A percentile compares a stretch with the other conserved stretches of the same genome.
Evolutionary conservation across 805 yeast genomes (phyloP).

Genomic region (Lachancea cidri): DNA sequence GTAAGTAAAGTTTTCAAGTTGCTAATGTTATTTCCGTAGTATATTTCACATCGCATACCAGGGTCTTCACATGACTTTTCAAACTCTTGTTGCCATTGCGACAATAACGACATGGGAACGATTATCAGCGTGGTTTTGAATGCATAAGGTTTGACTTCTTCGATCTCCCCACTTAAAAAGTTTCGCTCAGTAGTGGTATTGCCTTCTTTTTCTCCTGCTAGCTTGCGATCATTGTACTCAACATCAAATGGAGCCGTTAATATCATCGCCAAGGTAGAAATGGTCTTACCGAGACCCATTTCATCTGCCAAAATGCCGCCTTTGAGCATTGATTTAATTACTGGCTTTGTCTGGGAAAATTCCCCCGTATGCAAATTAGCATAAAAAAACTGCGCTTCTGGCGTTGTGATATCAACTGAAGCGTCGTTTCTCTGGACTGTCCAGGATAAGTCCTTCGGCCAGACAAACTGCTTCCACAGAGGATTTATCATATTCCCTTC

Average conservation of each 20-base stretch:
- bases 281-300: conserved; percentile 95
- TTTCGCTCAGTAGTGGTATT: not conserved
- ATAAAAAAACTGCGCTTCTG: conserved; percentile 45
- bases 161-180: conserved; percentile 1
- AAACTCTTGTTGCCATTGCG: conserved; percentile 89
- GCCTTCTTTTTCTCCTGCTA: conserved; percentile 1
- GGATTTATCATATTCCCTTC: conserved; percentile 68
- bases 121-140: conserved; percentile 68
- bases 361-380: conserved; percentile 80
- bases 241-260: conserved; percentile 57
- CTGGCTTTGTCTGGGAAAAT: conserved; percentile 62
- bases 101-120: conserved; percentile 85
- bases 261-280: conserved; percentile 71
- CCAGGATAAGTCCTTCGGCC: conserved; percentile 58
- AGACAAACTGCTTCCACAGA: conserved; percentile 70
- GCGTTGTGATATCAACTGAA: not conserved
- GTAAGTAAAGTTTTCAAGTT: conserved; percentile 47
- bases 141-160: conserved; percentile 45
- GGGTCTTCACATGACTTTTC: conserved; percentile 46
- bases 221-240: conserved; percentile 1
- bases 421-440: conserved; percentile 21
- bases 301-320: conserved; percentile 96
- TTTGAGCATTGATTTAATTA: conserved; percentile 49
- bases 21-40: conserved; percentile 66
- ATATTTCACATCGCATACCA: conserved; percentile 48